Evolutionary conservation across 805 yeast species (phyloP).

Genomic region (Blastobotrys terrestris): DNA sequence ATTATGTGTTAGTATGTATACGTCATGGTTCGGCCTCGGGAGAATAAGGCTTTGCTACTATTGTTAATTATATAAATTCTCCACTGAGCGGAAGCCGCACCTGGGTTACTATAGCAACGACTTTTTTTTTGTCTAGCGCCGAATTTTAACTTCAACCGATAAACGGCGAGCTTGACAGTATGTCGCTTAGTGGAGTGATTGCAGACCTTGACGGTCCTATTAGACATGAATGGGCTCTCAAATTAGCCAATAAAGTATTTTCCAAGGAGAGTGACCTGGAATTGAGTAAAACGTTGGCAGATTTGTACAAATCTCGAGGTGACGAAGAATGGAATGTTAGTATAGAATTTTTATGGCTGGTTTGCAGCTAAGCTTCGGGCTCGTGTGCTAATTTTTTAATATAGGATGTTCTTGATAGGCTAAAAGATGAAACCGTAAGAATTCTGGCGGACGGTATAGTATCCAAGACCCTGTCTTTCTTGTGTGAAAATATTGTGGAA

Average conservation of each 20-base stretch:
- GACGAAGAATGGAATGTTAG: constrained; percentile 2
- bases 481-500: neutral
- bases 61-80: neutral
- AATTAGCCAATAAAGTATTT: neutral
- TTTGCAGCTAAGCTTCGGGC: too few relatives aligned
- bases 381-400: neutral
- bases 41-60: neutral
- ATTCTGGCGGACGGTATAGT: neutral
- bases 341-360: neutral
- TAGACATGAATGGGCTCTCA: neutral
- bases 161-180: neutral
- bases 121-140: neutral
- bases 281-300: neutral
- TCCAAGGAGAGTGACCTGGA: neutral
- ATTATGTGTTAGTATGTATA: too few relatives aligned
- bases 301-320: constrained; percentile 1
- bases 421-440: neutral
- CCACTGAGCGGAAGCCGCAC: neutral
- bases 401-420: neutral
- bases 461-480: neutral
- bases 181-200: neutral
- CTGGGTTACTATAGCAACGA: neutral
- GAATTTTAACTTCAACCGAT: neutral
- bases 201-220: neutral
- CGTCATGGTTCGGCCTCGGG: too few relatives aligned